These are phyloP conservation scores for Articulospora tetracladia DNA, from an alignment of 495 filamentous ascomycete species.

Conservation along the genomic window DNA sequence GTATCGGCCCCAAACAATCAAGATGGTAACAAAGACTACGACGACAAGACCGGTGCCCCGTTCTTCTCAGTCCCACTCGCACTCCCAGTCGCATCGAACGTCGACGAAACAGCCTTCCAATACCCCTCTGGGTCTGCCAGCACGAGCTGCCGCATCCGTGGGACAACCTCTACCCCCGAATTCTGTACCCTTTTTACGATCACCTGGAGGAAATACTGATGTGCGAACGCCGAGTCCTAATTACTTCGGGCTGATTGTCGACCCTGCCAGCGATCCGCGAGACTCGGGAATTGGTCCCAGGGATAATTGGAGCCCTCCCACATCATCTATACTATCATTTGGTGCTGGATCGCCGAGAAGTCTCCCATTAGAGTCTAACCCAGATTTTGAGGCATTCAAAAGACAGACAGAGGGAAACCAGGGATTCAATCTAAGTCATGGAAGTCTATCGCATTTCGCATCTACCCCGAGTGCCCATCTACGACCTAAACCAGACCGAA, in stretches of 20 bases:
- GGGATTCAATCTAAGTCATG: slow-evolving; percentile 47
- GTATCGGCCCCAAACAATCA: not conserved
- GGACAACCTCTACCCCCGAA: slow-evolving; percentile 21
- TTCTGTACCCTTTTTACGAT: slow-evolving; percentile 35
- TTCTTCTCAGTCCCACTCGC: slow-evolving; percentile 31
- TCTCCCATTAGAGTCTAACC: slow-evolving; percentile 66
- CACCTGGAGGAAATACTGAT: slow-evolving; percentile 37
- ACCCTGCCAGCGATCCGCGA: slow-evolving; percentile 53
- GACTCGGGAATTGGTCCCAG: slow-evolving; percentile 56
- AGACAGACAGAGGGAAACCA: slow-evolving; percentile 62
- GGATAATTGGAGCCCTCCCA: slow-evolving; percentile 68
- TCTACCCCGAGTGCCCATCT: slow-evolving; percentile 17
- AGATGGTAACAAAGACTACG: slow-evolving; percentile 35
- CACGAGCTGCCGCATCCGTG: slow-evolving; percentile 22
- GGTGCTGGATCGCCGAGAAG: slow-evolving; percentile 64
- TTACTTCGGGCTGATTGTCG: slow-evolving; percentile 75
- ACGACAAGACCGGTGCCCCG: slow-evolving; percentile 34
- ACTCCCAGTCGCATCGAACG: slow-evolving; percentile 36
- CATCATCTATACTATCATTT: slow-evolving; percentile 64
- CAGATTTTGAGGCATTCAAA: slow-evolving; percentile 72
- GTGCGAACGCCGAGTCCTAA: slow-evolving; percentile 60
- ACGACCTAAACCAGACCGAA: slow-evolving; percentile 14
- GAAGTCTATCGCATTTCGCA: slow-evolving; percentile 38
- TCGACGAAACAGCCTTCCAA: slow-evolving; percentile 28
- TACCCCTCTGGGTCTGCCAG: slow-evolving; percentile 41